Base-by-base conservation (phyloP, 345 rosid species). In the Cardamine occulta region DNA sequence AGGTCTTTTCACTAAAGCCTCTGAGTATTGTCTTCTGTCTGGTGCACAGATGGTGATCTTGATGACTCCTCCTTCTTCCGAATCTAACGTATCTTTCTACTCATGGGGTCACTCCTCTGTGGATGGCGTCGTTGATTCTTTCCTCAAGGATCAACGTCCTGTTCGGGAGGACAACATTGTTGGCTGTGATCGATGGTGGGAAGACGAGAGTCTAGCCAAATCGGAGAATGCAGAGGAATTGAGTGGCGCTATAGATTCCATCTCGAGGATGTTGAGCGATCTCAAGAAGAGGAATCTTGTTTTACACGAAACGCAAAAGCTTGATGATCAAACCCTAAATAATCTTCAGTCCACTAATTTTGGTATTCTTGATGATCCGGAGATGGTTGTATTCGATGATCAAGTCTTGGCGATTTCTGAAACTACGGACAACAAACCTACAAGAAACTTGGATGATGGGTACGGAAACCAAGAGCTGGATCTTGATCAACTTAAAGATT, bases 61-160 rank as follows among this genome's bases (percentile, higher is more conserved):
- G 1, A 48, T 37, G 6, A 56, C 67, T 3, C 60, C 79, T 4
- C 8, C 19, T 24, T 74, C 70, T 14, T 26, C 77, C 0, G n/a
- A 55, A 3, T 64, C 65, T 2, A 15, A 56, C 28, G 52, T 14
- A 4, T 47, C 66, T 4, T 57, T 66, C 29, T 67, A n/a, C 61
- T 45, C 67, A 6, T 74, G 47, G 1, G 73, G 79, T 2, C 73
- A 58, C 14, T 59, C 73, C 17, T 66, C 73, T 5, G 67, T 52
- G 0, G 45, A 63, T 3, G 2, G 8, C 19, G 63, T 73, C 9
- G 76, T 73, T 9, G 10, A 51, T 2, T 29, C 70, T 52, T 63
- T 17, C 35, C 69, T 63, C 53, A 0, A 34, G 2, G 45, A 57
- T 8, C 10, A 63, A 11, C 28, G 31, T 37, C 70, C 15, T n/a